phyloP scores from a whole-genome alignment of 345 rosid species.

The Kandelia obovata region DNA sequence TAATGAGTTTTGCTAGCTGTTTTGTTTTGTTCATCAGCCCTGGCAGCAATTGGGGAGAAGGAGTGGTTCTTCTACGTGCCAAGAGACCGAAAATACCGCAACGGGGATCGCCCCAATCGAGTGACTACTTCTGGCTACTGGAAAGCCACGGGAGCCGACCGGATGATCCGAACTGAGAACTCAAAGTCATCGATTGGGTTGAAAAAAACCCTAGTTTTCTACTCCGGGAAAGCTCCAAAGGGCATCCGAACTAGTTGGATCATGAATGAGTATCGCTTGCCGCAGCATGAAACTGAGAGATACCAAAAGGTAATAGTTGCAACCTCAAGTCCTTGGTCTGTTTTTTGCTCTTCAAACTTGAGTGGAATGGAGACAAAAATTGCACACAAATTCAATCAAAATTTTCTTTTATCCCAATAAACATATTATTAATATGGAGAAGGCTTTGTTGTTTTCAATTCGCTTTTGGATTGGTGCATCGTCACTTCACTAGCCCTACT shows the following conservation, averaged over 20 bases:
- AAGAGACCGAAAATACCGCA: conserved; percentile 85
- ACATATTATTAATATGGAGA: no score
- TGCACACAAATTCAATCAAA: no score
- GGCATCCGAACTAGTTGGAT: conserved; percentile 98
- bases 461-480: no score
- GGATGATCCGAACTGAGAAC: conserved; percentile 81
- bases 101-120: conserved; percentile 94
- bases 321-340: not conserved
- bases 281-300: conserved; percentile 87
- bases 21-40: conserved; percentile 35
- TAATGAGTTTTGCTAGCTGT: not conserved
- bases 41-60: conserved; percentile 99
- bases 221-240: conserved; percentile 97
- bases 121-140: conserved; percentile 97
- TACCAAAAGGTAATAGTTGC: conserved; percentile 67
- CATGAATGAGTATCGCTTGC: conserved; percentile 98
- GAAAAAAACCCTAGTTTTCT: conserved; percentile 99
- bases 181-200: conserved; percentile 74
- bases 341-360: not conserved
- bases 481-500: no score
- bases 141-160: conserved; percentile 99
- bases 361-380: no score
- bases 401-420: no score
- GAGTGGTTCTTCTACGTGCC: conserved; percentile 99
- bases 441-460: no score